Conservation (phyloP, 495 filamentous ascomycete species). For the Evansstolkia leycettana region DNA sequence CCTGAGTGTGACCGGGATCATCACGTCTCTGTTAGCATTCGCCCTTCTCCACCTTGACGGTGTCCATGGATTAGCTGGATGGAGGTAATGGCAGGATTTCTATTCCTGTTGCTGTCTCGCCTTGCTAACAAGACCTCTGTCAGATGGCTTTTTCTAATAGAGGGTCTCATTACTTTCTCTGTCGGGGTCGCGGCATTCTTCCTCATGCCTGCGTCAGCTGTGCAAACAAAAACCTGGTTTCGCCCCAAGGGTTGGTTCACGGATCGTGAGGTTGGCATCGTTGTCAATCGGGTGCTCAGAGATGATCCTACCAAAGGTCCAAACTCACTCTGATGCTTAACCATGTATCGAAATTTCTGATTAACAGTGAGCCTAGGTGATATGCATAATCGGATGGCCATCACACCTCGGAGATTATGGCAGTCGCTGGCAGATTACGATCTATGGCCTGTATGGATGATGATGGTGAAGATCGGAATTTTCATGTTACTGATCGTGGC, state of each 20-base stretch:
- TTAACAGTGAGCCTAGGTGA: conserved; percentile 18
- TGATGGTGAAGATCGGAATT: no score
- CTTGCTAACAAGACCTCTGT: no score
- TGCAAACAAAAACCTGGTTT: conserved; percentile 42
- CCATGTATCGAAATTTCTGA: no score
- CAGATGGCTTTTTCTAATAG: conserved; percentile 40
- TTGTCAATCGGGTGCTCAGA: conserved; percentile 50
- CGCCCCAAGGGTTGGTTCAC: conserved; percentile 50
- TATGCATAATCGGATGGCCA: conserved; percentile 46
- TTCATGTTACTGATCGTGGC: no score
- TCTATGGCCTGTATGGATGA: conserved; percentile 46
- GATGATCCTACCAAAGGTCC: conserved; percentile 50
- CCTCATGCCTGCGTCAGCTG: conserved; percentile 38
- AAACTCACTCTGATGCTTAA: no score
- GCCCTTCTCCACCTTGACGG: conserved; percentile 32
- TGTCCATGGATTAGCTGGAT: conserved; percentile 17
- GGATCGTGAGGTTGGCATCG: conserved; percentile 44
- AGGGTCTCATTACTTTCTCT: conserved; percentile 37
- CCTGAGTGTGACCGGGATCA: conserved; percentile 37
- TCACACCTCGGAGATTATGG: conserved; percentile 29
- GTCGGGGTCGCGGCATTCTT: conserved; percentile 41
- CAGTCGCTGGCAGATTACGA: conserved; percentile 39
- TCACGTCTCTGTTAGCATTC: conserved; percentile 33
- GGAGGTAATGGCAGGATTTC: no score
- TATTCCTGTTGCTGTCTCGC: no score